Conservation (phyloP, 371 early-diverging fungal species). For the Mucor irregularis region DNA sequence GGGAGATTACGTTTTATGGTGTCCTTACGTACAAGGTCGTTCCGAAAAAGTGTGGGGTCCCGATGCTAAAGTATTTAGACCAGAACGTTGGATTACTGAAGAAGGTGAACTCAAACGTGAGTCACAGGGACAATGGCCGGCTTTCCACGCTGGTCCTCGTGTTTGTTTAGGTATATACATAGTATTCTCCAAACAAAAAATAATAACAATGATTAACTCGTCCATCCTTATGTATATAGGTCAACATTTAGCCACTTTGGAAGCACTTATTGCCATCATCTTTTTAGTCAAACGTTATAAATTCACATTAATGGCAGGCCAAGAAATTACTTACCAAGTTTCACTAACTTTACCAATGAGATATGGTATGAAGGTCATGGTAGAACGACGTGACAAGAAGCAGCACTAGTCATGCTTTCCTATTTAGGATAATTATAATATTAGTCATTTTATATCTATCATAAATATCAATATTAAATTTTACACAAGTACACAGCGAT, state of each 20-base stretch:
- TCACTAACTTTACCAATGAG: slow-evolving; percentile 56
- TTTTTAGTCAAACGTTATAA: slow-evolving; percentile 49
- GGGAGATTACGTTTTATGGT: slow-evolving; percentile 57
- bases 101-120: slow-evolving; percentile 42
- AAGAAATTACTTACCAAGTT: slow-evolving; percentile 34
- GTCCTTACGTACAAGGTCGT: slow-evolving; percentile 60
- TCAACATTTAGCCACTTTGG: slow-evolving; percentile 58
- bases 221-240: no score
- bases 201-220: background rate
- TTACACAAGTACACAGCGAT: no score
- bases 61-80: slow-evolving; percentile 57
- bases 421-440: background rate
- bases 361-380: slow-evolving; percentile 39
- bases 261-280: slow-evolving; percentile 49
- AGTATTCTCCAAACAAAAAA: background rate
- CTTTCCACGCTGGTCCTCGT: slow-evolving; percentile 73
- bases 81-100: slow-evolving; percentile 61
- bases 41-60: slow-evolving; percentile 59
- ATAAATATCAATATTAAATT: no score
- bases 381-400: slow-evolving; percentile 1
- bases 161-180: slow-evolving; percentile 53
- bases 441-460: slow-evolving; percentile 2
- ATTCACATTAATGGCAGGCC: slow-evolving; percentile 34
- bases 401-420: no score
- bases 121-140: slow-evolving; percentile 49